Evolutionary conservation across 2,329 filamentous ascomycete genomes (phyloP), one percentile per base, ranked within the genome.

Genomic region (Fusarium bulbicola): DNA sequence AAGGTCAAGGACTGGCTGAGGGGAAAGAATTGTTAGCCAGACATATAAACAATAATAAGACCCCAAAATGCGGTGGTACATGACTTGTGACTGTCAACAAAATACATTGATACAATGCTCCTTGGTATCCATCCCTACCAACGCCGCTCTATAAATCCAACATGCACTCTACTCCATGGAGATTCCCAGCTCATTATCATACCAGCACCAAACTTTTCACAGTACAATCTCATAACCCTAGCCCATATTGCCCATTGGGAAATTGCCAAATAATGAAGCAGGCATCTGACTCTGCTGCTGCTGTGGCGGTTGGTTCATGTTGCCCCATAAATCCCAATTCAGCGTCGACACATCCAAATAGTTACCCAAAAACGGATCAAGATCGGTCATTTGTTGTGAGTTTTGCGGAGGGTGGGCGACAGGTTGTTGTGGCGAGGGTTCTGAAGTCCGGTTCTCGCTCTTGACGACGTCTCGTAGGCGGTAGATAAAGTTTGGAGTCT

Each of bases 301-400:
- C 39, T 57, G 53, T 32, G 59, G 75, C 34, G 73, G 63, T 43
- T 75, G 74, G 9, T 73, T 76, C 64, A 79, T 70, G 60, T 79
- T 77, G 21, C 78, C 80, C 79, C 84, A 85, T 77, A 87, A 81
- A 59, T 87, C 85, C 82, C 85, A 86, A 54, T 86, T 85, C 21
- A 87, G 74, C 7, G 79, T 74, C 15, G 81, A 80, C 11, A 83
- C 78, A 68, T 88, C 85, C 24, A 87, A 71, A 59, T 85, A 85
- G 1, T 82, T 81, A 21, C 82, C 81, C 45, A 87, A 68, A 39
- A 86, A 83, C 20, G 85, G 82, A 50, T 87, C 85, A n/a, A 86
- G 43, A 59, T 80, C 78, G n/a, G 68, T 70, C 46, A 73, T 72
- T 12, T 76, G 78, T 32, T 67, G 74, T 62, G 67, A 78, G 65